Evolutionary conservation across 805 yeast genomes (phyloP), one percentile per base, ranked within the genome.

Genomic region (Priceomyces fermenticarens): DNA sequence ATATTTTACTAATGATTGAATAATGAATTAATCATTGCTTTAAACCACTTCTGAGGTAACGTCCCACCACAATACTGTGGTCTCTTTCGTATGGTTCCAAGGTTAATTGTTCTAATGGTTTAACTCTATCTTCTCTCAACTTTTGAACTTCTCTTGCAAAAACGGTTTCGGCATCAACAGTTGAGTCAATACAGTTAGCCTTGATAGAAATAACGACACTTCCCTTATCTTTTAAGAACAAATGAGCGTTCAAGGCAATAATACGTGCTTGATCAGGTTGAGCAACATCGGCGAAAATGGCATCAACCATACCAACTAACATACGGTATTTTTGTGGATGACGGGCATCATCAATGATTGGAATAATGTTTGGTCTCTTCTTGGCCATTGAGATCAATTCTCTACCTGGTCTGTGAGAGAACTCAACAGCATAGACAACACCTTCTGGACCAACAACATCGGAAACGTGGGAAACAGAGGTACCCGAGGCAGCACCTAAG

Each of bases 251-350:
- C 67, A 93, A 82, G 40, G 98, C 99, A 68, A 93, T 91, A 66
- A 93, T 93, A 85, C 99, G 95, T 57, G 99, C 99, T 78, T 93
- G 99, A 75, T 93, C 99, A 33, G 99, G 99, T 78, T 93, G 99
- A 53, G 99, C 99, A 67, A 93, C 99, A 79, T 93, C 99, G 48
- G 99, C 99, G 63, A 93, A 93, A 47, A 93, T 98, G 65, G 82
- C 88, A 71, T 93, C 99, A 53, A 93, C 99, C 99, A 93, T 93
- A 61, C 97, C 96, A 50, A 93, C 78, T 59, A 93, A 80, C 99
- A 93, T 93, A 78, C 99, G 85, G 84, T 93, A 93, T 75, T 93
- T 93, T 70, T 93, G 99, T 63, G 99, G 99, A 75, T 93, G 99
- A 79, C 99, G 90, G 51, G 99, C 99, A 75, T 93, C 99, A 74